Evolutionary conservation across 768 basidiomycete species (phyloP).

Genomic region (Symmetrospora coprosmae): DNA sequence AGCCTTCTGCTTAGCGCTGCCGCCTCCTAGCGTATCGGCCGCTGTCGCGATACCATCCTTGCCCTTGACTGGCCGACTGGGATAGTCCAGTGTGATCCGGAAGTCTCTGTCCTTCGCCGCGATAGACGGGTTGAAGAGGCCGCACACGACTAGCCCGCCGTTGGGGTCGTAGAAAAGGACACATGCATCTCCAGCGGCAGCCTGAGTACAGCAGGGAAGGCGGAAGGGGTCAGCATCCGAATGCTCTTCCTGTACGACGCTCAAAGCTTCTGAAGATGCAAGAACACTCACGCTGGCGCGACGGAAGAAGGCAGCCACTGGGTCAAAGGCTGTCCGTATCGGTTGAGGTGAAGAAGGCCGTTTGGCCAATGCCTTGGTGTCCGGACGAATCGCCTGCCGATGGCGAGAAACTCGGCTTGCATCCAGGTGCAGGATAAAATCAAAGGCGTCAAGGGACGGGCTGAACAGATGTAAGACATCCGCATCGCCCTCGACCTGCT

Average conservation of each 20-base stretch:
- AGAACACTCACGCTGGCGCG: conserved; percentile 61
- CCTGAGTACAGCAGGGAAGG: too few species aligned
- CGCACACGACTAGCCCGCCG: conserved; percentile 66
- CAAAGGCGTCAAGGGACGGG: conserved; percentile 71
- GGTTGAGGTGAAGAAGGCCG: conserved; percentile 8
- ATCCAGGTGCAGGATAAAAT: conserved; percentile 65
- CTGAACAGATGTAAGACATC: conserved; percentile 66
- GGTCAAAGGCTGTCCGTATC: conserved; percentile 61
- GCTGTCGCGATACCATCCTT: too few species aligned
- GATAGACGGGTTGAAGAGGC: conserved; percentile 63
- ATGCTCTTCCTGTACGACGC: too few species aligned
- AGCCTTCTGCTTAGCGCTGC: neutral
- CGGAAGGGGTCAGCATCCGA: too few species aligned
- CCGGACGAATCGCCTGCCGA: conserved; percentile 52
- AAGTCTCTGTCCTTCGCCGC: neutral
- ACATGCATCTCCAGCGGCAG: conserved; percentile 58
- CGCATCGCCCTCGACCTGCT: conserved; percentile 40
- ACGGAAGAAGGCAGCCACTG: conserved; percentile 50
- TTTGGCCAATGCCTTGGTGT: conserved; percentile 42
- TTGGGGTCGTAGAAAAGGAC: conserved; percentile 70
- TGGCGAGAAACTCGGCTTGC: conserved; percentile 54
- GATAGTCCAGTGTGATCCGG: conserved; percentile 4
- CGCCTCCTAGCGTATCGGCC: neutral
- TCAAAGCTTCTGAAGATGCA: too few species aligned
- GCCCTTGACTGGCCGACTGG: neutral